Conservation (phyloP, 345 rosid species). For the Gossypium longicalyx region DNA sequence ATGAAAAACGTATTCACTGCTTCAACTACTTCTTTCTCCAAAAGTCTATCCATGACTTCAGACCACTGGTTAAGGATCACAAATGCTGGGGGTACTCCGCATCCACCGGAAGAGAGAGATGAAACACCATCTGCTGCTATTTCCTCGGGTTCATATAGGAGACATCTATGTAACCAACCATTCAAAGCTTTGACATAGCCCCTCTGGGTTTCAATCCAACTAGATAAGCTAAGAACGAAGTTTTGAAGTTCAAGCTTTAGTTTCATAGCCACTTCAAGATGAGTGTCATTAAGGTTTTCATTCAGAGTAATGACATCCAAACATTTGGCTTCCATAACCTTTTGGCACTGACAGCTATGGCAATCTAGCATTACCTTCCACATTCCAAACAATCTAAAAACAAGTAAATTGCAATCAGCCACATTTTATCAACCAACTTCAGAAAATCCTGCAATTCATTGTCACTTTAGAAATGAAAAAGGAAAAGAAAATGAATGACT, state of each 20-base stretch:
- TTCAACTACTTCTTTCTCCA: slow-evolving; percentile 33
- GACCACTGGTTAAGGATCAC: slow-evolving; percentile 48
- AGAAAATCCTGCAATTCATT: neutral
- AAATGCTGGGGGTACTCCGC: slow-evolving; percentile 47
- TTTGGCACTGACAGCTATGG: slow-evolving; percentile 40
- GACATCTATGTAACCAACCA: slow-evolving; percentile 57
- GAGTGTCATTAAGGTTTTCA: slow-evolving; percentile 28
- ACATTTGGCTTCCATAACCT: slow-evolving; percentile 38
- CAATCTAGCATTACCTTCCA: slow-evolving; percentile 67
- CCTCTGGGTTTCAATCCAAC: slow-evolving; percentile 53
- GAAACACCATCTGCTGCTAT: slow-evolving; percentile 27
- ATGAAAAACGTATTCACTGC: neutral
- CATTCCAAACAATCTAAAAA: slow-evolving; percentile 49
- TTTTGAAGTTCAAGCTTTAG: slow-evolving; percentile 53
- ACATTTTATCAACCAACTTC: neutral
- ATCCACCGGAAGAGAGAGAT: slow-evolving; percentile 33
- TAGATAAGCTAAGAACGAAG: slow-evolving; percentile 43
- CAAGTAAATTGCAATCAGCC: neutral
- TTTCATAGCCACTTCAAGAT: slow-evolving; percentile 49
- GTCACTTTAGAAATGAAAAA: neutral
- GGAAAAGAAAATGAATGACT: neutral
- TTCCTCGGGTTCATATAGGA: slow-evolving; percentile 45
- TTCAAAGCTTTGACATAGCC: slow-evolving; percentile 56
- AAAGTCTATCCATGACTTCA: slow-evolving; percentile 30
- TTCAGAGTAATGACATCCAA: slow-evolving; percentile 33